Evolutionary conservation across 208 protist genomes (phyloP), one percentile per base, ranked within the genome.

Genomic region (Wallacemonas collosoma): DNA sequence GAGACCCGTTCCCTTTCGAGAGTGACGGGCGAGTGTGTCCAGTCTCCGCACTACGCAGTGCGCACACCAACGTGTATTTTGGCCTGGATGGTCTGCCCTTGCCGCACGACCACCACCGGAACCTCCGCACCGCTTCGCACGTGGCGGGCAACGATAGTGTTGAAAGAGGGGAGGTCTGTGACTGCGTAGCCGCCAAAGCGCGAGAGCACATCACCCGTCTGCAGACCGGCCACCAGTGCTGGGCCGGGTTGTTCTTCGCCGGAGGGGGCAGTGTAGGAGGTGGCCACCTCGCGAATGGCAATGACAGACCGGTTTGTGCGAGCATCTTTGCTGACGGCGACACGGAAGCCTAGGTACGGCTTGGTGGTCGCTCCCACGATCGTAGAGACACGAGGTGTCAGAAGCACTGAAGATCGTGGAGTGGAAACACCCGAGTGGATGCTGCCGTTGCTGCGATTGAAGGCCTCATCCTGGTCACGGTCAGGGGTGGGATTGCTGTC

Each of bases 131-230:
- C 80, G 11, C 81, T 67, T 26, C 80, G 79, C 66, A 89, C 82
- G 71, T 95, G 88, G 12, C 91, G 83, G 40, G 87, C 77, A 3
- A 93, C 88, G 14, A 95, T 81, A 15, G 88, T 80, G 61, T 95
- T 95, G 70, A 95, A 95, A 38, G 91, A 83, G 15, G 91, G 80
- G 7, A 95, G 81, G 65, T 95, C 91, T 12, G 91, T 95, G 38
- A 95, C 91, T 1, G 88, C 74, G 72, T 93, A 95, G 36, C 88
- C 88, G 5, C 87, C 91, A 69, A 95, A 95, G 55, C 91, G 91
- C 54, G 88, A 64, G 0, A 95, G 80, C 55, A 85, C 78, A 71
- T 95, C 91, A 35, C 87, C 88, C 0, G 75, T 78, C 55, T 81
- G 58, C 67, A 95, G 68, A 35, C 88, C 88, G 6, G 91, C 88